Evolutionary conservation across 2,329 filamentous ascomycete species (phyloP).

Genomic region (Meredithiella fracta): DNA sequence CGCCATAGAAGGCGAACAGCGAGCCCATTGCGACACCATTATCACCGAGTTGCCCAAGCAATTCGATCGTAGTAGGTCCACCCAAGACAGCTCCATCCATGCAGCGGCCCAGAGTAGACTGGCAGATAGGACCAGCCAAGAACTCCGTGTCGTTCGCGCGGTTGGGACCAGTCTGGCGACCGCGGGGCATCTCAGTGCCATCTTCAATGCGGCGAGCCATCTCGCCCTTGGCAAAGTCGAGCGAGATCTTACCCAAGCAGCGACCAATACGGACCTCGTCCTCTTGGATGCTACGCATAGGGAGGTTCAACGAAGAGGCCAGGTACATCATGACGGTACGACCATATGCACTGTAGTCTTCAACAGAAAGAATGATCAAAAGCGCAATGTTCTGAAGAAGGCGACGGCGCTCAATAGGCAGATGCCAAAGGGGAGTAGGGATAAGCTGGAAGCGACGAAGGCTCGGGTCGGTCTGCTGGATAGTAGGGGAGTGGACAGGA

Average conservation of each 20-base stretch:
- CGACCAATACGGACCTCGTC: conserved; percentile 63
- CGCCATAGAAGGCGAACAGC: conserved; percentile 82
- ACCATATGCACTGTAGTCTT: conserved; percentile 61
- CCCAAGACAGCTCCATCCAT: conserved; percentile 64
- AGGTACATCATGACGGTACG: conserved; percentile 54
- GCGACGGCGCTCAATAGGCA: conserved; percentile 44
- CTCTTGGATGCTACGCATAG: conserved; percentile 44
- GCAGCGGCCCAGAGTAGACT: conserved; percentile 62
- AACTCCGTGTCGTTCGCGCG: conserved; percentile 30
- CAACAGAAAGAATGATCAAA: conserved; percentile 56
- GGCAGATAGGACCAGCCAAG: conserved; percentile 59
- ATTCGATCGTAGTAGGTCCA: conserved; percentile 54
- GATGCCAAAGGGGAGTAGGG: conserved; percentile 41
- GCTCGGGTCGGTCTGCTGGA: conserved; percentile 28
- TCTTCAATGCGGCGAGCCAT: conserved; percentile 13
- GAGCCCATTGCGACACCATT: conserved; percentile 66
- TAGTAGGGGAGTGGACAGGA: conserved; percentile 26
- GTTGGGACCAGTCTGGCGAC: conserved; percentile 13
- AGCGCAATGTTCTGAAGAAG: conserved; percentile 57
- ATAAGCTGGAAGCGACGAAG: conserved; percentile 39
- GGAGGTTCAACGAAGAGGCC: conserved; percentile 53
- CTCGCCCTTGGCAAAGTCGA: conserved; percentile 12
- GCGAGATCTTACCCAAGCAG: conserved; percentile 56
- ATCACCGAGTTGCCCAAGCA: conserved; percentile 66
- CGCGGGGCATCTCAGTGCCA: conserved; percentile 20